phyloP scores from a whole-genome alignment of 1,284 basidiomycete species.

The Calocybe gambosa region DNA sequence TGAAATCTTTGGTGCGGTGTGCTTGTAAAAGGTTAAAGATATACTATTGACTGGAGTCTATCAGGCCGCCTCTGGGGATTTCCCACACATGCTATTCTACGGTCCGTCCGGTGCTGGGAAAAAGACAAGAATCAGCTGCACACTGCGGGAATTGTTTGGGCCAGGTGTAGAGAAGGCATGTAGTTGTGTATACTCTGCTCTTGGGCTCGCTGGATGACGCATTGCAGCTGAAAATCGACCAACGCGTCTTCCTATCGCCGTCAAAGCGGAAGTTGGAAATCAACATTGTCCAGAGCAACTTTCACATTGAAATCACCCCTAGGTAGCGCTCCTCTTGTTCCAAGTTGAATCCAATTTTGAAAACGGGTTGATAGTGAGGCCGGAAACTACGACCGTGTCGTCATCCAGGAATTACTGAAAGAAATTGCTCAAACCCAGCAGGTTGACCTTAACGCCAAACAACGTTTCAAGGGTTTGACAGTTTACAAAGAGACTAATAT shows the following conservation, averaged over 20 bases:
- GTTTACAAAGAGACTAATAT: neutral
- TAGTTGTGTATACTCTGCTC: neutral
- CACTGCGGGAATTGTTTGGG: constrained; percentile 87
- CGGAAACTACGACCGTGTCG: constrained; percentile 91
- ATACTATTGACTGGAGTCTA: neutral
- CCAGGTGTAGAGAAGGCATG: constrained; percentile 87
- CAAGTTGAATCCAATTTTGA: neutral
- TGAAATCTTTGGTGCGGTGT: constrained; percentile 69
- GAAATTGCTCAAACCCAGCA: constrained; percentile 99
- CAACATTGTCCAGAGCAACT: constrained; percentile 96
- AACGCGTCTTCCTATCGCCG: constrained; percentile 93
- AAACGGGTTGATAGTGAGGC: constrained; percentile 72
- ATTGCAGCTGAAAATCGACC: constrained; percentile 91
- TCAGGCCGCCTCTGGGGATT: constrained; percentile 85
- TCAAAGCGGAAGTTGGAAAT: constrained; percentile 94
- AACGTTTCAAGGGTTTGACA: constrained; percentile 86
- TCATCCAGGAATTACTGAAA: constrained; percentile 96
- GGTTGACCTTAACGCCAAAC: constrained; percentile 92
- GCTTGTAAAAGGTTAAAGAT: neutral
- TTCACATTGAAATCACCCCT: constrained; percentile 96
- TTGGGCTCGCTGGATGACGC: neutral
- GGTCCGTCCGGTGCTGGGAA: constrained; percentile 97
- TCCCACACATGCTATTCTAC: constrained; percentile 97
- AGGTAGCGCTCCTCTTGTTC: constrained; percentile 43
- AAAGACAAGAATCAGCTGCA: constrained; percentile 94